phyloP scores from a whole-genome alignment of 2,329 filamentous ascomycete genomes.

The Colletotrichum cordylinicola region DNA sequence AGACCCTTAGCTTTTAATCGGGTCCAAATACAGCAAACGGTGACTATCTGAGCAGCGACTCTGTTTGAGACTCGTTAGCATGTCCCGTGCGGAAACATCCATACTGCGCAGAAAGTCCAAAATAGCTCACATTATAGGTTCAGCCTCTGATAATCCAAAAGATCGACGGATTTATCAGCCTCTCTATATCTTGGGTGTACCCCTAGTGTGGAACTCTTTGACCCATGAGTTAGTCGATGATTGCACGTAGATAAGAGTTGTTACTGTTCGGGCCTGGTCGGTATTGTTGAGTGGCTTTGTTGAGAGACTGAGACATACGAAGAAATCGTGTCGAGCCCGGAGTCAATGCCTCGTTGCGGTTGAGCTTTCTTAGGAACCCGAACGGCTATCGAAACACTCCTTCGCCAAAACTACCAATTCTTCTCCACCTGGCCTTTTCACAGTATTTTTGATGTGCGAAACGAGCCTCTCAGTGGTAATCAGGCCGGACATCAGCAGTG shows the following conservation, averaged over 20 bases:
- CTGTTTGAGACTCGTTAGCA: no score
- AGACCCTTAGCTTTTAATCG: no score
- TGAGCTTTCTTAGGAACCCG: neutral
- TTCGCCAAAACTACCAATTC: neutral
- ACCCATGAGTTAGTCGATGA: accelerated
- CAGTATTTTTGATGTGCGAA: accelerated
- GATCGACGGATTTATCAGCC: neutral
- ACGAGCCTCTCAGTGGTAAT: neutral
- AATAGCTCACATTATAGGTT: no score
- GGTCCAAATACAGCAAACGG: no score
- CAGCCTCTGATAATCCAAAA: no score
- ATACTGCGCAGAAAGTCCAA: no score
- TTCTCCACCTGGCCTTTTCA: neutral
- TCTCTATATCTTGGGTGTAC: neutral
- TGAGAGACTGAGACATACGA: neutral
- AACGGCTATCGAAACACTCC: neutral
- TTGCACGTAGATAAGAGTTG: accelerated
- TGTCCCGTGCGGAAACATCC: no score
- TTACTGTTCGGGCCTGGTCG: neutral
- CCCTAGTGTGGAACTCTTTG: no score
- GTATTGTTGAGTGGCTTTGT: neutral
- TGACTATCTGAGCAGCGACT: no score
- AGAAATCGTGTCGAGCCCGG: neutral
- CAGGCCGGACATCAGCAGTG: neutral
- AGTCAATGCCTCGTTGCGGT: accelerated